Base-by-base conservation (phyloP, 2,329 filamentous ascomycete species). In the Periconia digitata region DNA sequence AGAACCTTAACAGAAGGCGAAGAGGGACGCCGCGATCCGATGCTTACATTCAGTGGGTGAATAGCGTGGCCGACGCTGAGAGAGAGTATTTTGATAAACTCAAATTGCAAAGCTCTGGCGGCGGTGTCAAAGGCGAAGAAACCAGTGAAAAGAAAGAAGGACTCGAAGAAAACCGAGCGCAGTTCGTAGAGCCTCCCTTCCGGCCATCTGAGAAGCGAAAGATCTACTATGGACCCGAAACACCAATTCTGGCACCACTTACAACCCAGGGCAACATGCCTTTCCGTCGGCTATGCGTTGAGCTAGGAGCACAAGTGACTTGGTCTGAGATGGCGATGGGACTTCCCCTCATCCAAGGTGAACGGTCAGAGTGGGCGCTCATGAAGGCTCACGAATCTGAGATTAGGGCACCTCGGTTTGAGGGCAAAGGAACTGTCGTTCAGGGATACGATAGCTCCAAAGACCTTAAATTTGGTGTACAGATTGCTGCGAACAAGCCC, bases 281-380 rank as follows among this genome's bases (percentile, higher is more conserved):
- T 1, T 99, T 96, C 76, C 86, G 94, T 47, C 84, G 94, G 42
- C 82, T 99, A 23, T 96, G 92, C 64, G 86, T 90, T 12, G 87
- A 92, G 46, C 81, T 97, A 20, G 94, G 94, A 29, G 92, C 91
- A 22, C 88, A 96, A 66, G 79, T 95, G 41, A 99, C 94, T 0
- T 99, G 96, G 76, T 97, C 92, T 0, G 94, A 99, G 73, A 99
- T 99, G 94, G 94, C 92, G 3, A 89, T 99, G 82, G 86, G 90
- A 22, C 76, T 95, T 71, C 92, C 92, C 8, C 75, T 99, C 36
- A 80, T 99, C 6, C 91, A 96, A 71, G 94, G 94, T 29, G 84
- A 88, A 55, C 95, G 92, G 73, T 81, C 86, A 1, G 94, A 99
- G 75, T 99, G 94, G 94, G 91, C 94, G 17, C 78, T 99, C 46